A percentile compares a stretch with the other conserved stretches of the same genome.
These are phyloP conservation scores for Linaria vulgaris DNA, from an alignment of 257 asterid species.

Conservation along the genomic window DNA sequence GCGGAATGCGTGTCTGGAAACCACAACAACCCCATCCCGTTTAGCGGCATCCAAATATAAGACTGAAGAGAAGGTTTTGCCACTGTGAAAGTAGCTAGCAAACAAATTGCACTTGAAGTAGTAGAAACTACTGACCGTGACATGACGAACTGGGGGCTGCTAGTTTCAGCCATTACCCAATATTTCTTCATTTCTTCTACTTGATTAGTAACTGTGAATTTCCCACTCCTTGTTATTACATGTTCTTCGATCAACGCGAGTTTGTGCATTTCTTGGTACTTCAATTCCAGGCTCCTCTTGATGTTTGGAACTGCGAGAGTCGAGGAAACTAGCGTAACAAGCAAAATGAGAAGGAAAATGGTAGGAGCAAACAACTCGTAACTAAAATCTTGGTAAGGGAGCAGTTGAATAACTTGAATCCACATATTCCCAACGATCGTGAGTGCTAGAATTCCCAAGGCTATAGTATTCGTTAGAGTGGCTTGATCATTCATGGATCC, in stretches of 20 bases:
- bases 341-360: slow-evolving; percentile 28
- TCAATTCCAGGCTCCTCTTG: slow-evolving; percentile 28
- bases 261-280: slow-evolving; percentile 38
- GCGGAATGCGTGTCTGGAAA: neutral
- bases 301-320: slow-evolving; percentile 33
- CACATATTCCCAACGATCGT: slow-evolving; percentile 26
- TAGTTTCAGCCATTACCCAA: slow-evolving; percentile 42
- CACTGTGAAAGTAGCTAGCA: neutral
- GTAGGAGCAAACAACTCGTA: neutral
- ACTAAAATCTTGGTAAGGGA: neutral
- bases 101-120: slow-evolving; percentile 22
- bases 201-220: slow-evolving; percentile 6
- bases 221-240: slow-evolving; percentile 18
- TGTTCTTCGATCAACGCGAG: slow-evolving; percentile 18
- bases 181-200: slow-evolving; percentile 23
- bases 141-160: slow-evolving; percentile 45
- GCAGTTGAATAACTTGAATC: slow-evolving; percentile 28
- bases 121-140: slow-evolving; percentile 35
- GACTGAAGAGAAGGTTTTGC: neutral
- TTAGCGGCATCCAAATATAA: neutral
- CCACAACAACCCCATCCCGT: no score
- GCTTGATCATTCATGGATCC: no score
- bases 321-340: slow-evolving; percentile 27
- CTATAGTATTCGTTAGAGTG: no score
- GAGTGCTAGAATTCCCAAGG: no score